Conservation (phyloP, 2,329 filamentous ascomycete species). For the Truncatella angustata region DNA sequence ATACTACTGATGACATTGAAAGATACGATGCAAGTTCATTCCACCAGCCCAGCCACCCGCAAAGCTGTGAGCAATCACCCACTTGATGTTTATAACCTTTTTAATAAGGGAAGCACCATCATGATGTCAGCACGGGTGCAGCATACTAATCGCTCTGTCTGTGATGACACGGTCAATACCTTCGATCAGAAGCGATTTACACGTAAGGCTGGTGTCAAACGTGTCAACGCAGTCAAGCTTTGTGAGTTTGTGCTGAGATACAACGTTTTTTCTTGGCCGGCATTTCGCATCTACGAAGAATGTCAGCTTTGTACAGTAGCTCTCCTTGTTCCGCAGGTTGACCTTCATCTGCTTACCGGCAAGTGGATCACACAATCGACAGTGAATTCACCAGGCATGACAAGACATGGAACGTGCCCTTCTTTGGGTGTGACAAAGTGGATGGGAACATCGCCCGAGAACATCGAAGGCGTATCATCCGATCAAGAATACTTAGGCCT, state of each 20-base stretch:
- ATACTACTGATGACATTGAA: slow-evolving; percentile 35
- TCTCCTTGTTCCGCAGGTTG: slow-evolving; percentile 17
- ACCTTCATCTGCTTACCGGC: not conserved
- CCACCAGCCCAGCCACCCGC: slow-evolving; percentile 26
- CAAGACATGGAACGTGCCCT: not conserved
- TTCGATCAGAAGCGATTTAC: slow-evolving; percentile 12
- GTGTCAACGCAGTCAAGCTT: slow-evolving; percentile 14
- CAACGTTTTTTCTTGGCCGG: slow-evolving; percentile 14
- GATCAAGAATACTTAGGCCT: too few species aligned
- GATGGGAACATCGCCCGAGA: not conserved
- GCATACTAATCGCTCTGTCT: slow-evolving; percentile 2
- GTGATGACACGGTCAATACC: slow-evolving; percentile 11
- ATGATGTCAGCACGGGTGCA: slow-evolving; percentile 5
- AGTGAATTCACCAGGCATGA: not conserved
- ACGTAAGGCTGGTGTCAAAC: not conserved
- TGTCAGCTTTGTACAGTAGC: slow-evolving; percentile 11
- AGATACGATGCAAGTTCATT: slow-evolving; percentile 35
- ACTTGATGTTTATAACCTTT: slow-evolving; percentile 10
- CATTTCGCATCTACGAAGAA: slow-evolving; percentile 16
- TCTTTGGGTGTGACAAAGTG: not conserved
- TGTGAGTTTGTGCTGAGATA: slow-evolving; percentile 15
- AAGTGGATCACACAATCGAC: not conserved
- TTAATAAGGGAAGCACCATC: slow-evolving; percentile 13
- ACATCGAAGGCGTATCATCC: not conserved
- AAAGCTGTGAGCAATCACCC: slow-evolving; percentile 6